Conservation (phyloP, 345 rosid species). For the Salix suchowensis region DNA sequence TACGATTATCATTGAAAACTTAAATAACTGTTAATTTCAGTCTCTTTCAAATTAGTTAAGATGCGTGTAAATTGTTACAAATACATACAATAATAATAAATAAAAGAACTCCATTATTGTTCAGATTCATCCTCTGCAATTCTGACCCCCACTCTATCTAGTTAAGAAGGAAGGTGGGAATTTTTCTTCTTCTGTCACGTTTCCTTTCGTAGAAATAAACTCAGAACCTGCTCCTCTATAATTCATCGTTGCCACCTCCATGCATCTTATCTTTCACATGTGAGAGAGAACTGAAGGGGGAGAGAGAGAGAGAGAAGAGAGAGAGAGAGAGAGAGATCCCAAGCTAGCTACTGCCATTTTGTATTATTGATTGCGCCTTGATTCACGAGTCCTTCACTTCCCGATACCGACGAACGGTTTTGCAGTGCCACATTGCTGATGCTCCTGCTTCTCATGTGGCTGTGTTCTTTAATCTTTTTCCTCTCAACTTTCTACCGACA, state of each 20-base stretch:
- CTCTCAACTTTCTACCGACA: no score
- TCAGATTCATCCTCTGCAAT: no score
- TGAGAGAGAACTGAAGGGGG: background rate
- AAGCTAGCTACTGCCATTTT: background rate
- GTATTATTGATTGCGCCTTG: constrained; percentile 3
- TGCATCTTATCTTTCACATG: background rate
- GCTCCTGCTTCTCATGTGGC: background rate
- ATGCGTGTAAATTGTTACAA: no score
- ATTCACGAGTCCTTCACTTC: constrained; percentile 3
- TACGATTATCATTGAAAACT: no score
- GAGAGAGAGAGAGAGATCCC: background rate
- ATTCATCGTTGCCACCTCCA: background rate
- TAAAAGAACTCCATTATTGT: no score
- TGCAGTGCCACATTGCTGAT: background rate
- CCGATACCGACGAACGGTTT: background rate
- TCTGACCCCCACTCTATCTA: no score
- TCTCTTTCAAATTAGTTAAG: rapidly evolving
- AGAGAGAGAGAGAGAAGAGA: background rate
- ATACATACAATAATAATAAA: no score
- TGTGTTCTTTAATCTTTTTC: no score
- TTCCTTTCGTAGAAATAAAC: background rate
- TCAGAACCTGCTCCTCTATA: background rate
- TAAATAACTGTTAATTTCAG: no score
- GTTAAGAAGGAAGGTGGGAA: no score
- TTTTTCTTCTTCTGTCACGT: background rate